Base-by-base conservation (phyloP, 257 asterid genomes). In the Fraxinus cuspidata region DNA sequence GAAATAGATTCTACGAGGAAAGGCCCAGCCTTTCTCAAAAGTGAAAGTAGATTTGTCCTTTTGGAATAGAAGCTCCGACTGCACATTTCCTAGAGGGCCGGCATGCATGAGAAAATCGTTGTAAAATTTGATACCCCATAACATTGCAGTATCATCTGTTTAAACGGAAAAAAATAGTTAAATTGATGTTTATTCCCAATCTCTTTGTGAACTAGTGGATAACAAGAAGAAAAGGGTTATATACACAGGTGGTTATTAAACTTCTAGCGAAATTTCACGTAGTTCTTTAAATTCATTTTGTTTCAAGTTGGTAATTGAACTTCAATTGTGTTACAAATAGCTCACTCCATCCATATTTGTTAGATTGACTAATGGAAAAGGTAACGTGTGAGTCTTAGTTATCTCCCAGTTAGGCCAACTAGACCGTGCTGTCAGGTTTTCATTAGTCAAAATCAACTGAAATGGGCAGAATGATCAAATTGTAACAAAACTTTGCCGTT, bases 11-110 rank as follows among this genome's bases (percentile, higher is more conserved):
- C 97, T 90, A 83, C 89, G 84, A 1, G 98, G 98, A 49, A 93
- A 93, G 69, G 91, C 97, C 98, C 98, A 92, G 3, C 97, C 96
- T 83, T 90, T 89, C 28, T 89, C 96, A 38, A 90, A 92, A 18
- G 94, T 88, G 88, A 92, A 90, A 69, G 88, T 79, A 0, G 70
- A 56, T 35, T 74, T 82, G 49, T 87, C 89, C 82, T 89, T 89
- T 51, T 35, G 66, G 64, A 89, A 47, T 29, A 89, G 7, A 56
- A 89, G 70, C 86, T 89, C 93, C 0, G 93, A 82, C 66, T 89
- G 93, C 73, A 89, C 91, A 51, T 85, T 87, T 51, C 92, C 91
- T 11, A 4, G 32, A 32, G 85, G 83, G 37, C 89, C 88, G 7
- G 78, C 76, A 51, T 83, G 83, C 86, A 79, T 73, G 5, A 87